Base-by-base conservation (phyloP, 2,329 filamentous ascomycete genomes). In the Colletotrichum chrysophilum region DNA sequence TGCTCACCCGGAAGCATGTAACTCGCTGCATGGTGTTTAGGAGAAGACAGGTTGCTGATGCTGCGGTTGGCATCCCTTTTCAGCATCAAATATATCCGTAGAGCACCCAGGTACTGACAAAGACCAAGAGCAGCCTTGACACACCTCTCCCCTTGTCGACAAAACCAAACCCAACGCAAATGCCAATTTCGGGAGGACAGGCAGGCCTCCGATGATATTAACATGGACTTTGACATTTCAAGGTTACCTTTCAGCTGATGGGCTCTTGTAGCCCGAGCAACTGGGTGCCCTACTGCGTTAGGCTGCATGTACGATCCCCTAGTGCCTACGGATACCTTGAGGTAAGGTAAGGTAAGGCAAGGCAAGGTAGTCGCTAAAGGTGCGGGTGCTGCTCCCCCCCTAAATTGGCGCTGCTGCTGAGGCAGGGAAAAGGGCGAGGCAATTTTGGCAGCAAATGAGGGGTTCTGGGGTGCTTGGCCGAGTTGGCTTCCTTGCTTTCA, bases 401-500 rank as follows among this genome's bases (percentile, higher is more conserved):
- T 64, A 64, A 64, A 26, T 30, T n/a, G 28, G 18, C 34, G 36
- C 21, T 34, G 18, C 43, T 32, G 38, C 43, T 72, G 34, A 38
- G 21, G 48, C 14, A 21, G 36, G 6, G 43, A n/a, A n/a, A 66
- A 38, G 60, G 24, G 28, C 64, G 70, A 71, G 48, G 65, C 65
- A 60, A 69, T 69, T 61, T 30, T 34, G 36, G 24, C 9, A 58
- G 21, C 32, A 60, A 67, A 60, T 32, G 34, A 56, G 48, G 62
- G 52, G 62, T 64, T 38, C 61, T 24, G n/a, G 61, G 61, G 34
- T 64, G 34, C 61, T 64, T 32, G 32, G 24, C 26, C 4, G 1
- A 52, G 43, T 24, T 52, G 43, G 43, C n/a, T 52, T 52, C 43
- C n/a, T 52, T 75, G 72, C 72, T 72, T 75, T 60, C 26, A 62